Evolutionary conservation across 1,284 basidiomycete genomes (phyloP).

Genomic region (Trichosporon sp.): DNA sequence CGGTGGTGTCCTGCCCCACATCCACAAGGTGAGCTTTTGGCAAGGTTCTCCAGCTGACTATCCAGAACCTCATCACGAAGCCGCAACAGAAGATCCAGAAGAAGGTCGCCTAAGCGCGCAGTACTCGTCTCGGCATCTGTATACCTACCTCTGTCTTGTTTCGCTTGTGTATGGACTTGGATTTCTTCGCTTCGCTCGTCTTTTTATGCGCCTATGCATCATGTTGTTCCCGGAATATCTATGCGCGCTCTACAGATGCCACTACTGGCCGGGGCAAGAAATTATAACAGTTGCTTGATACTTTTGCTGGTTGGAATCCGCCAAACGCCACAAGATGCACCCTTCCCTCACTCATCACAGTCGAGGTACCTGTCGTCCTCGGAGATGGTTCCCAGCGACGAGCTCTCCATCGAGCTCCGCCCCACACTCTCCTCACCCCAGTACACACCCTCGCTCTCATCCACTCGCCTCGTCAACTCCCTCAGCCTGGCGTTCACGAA

Average conservation of each 20-base stretch:
- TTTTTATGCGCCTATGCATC: slow-evolving; percentile 12
- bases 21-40: slow-evolving; percentile 71
- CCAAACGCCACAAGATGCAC: neutral
- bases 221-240: slow-evolving; percentile 22
- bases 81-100: slow-evolving; percentile 35
- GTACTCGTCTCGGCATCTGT: neutral
- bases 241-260: slow-evolving; percentile 10
- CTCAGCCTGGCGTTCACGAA: slow-evolving; percentile 24
- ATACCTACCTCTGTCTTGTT: slow-evolving; percentile 11
- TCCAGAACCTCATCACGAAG: slow-evolving; percentile 43
- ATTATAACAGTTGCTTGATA: no score
- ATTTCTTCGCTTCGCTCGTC: slow-evolving; percentile 27
- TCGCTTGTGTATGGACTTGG: slow-evolving; percentile 26
- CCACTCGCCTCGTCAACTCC: slow-evolving; percentile 25
- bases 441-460: slow-evolving; percentile 7
- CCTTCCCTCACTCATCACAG: neutral
- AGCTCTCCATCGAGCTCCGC: neutral
- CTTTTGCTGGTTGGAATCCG: neutral
- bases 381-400: slow-evolving; percentile 7
- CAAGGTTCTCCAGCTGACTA: slow-evolving; percentile 10
- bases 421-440: neutral
- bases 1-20: slow-evolving; percentile 92
- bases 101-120: slow-evolving; percentile 13
- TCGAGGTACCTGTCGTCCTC: neutral
- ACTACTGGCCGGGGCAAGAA: neutral